Evolutionary conservation across 345 rosid genomes (phyloP), one percentile per base, ranked within the genome.

Genomic region (Camelina sativa): DNA sequence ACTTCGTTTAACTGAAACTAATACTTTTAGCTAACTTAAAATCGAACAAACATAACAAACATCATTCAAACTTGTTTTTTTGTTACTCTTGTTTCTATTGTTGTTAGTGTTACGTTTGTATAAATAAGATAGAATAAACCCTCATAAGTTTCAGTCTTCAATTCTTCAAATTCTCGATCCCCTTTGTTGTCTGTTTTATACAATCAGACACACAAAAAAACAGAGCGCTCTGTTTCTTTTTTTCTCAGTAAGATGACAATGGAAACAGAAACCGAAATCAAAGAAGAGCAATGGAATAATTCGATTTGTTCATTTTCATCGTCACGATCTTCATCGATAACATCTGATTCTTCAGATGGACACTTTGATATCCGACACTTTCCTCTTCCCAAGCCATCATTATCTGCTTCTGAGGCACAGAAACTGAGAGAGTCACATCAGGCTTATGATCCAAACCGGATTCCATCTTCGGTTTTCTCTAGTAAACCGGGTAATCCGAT

Each of bases 401-500:
- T 78, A 69, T 78, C 77, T 43, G 81, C 77, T 51, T 23, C 81
- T 0, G 81, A 78, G 56, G 61, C 35, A 35, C 73, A 72, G 1
- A 78, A 78, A 67, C 68, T 51, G 19, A 59, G 77, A 72, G 73
- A 72, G 60, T 2, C 52, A 30, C 50, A 47, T 48, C 74, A 66
- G 37, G 37, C 54, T 47, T 57, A 66, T 56, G 94, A 85, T 62
- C 89, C 89, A 2, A 84, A 79, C 41, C 82, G 99, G 46, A 91
- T 96, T 58, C 96, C 99, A 1, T 74, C 88, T 11, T 65, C 94
- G 13, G 46, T 90, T 69, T 96, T 96, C 38, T 60, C 79, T 4
- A 55, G 54, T 11, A 86, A 79, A 67, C 81, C 91, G 23, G 16
- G 79, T 3, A 82, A 71, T 35, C 77, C 85, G 1, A 34, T 52